Percentiles rank a stretch among this genome's conserved stretches.
Conservation (phyloP, 768 basidiomycete species). For the Nidularia sp. region DNA sequence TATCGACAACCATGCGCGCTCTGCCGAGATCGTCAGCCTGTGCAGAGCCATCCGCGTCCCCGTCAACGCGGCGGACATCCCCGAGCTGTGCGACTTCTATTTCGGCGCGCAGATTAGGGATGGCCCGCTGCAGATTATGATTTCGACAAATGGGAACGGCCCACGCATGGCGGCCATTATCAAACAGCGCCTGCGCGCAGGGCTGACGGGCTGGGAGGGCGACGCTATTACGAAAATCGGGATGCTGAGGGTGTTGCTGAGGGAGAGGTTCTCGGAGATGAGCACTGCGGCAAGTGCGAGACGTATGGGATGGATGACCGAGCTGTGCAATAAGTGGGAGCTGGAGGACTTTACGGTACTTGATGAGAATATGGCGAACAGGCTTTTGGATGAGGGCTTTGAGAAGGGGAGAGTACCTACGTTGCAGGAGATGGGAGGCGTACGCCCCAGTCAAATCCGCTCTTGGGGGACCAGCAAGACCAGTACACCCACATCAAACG, state of each 20-base stretch:
- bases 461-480: neutral
- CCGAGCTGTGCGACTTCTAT: constrained; percentile 95
- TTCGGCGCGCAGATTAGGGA: constrained; percentile 91
- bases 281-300: constrained; percentile 72
- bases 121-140: constrained; percentile 92
- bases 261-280: constrained; percentile 77
- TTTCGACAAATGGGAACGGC: constrained; percentile 91
- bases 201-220: constrained; percentile 71
- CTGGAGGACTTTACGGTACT: constrained; percentile 75
- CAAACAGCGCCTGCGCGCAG: constrained; percentile 57
- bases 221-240: constrained; percentile 81
- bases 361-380: constrained; percentile 60
- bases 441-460: neutral
- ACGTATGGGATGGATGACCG: constrained; percentile 92
- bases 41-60: constrained; percentile 72
- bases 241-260: constrained; percentile 62
- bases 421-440: constrained; percentile 35
- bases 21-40: constrained; percentile 65
- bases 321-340: constrained; percentile 80
- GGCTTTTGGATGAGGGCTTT: constrained; percentile 84
- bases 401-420: constrained; percentile 52
- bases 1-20: constrained; percentile 77
- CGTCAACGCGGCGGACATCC: constrained; percentile 96
- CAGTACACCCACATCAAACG: neutral
- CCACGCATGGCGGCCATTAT: constrained; percentile 89